Evolutionary conservation across 2,329 filamentous ascomycete species (phyloP), one percentile per base, ranked within the genome.

Genomic region (Fulvia fulva): DNA sequence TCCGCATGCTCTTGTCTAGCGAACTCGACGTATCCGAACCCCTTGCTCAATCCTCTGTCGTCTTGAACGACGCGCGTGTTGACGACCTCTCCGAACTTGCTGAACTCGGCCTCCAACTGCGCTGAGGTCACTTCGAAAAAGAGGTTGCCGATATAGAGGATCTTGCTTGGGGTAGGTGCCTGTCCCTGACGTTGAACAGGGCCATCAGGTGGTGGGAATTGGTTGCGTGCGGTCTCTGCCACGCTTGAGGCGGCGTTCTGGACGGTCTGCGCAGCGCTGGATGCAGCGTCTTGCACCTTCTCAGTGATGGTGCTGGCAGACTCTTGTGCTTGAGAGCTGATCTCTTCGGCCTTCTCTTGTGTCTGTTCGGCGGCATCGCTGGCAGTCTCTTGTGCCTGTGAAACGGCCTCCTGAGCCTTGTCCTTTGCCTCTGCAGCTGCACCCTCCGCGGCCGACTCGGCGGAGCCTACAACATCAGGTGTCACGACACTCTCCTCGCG

Each of bases 11-110:
- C 76, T 43, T 80, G 59, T 25, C 71, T 77, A 32, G 78, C 77
- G 70, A 84, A 89, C 58, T 84, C 79, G 58, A 89, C 74, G 70
- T 87, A 89, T 55, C 79, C 87, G 70, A 88, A 90, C 62, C 87
- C 87, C 80, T 86, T 88, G 76, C 86, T 88, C 63, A 88, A 67
- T 22, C 87, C 86, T 59, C 83, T 78, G 55, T 74, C 72, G 73
- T 90, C 86, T 63, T 79, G 80, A 53, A 87, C 77, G 59, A 90
- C 76, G 63, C 75, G 78, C n/a, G 76, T 73, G 51, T 75, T 77
- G 49, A 76, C 68, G 58, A 90, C 74, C 11, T 76, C 72, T 51
- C 87, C 81, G 75, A 84, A 86, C 50, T 80, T 78, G 60, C 75
- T 71, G 69, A 89, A 87, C 47, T 85, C 80, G 52, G 80, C 77